Conservation (phyloP, 306 rosid genomes). For the Purshia tridentata region DNA sequence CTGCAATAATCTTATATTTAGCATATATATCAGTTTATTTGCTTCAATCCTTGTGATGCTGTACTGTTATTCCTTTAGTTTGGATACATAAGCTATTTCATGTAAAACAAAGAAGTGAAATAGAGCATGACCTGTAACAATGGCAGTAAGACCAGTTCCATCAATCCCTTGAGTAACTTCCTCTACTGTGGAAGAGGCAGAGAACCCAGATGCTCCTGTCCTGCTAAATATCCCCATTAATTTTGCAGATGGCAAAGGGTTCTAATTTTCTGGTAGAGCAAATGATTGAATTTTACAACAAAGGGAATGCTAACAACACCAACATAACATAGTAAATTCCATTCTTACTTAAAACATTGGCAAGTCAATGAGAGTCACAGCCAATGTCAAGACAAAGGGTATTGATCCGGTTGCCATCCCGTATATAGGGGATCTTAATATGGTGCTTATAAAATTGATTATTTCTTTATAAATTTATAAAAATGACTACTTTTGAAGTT, state of each 20-base stretch:
- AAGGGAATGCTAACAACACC: background rate
- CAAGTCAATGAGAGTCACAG: background rate
- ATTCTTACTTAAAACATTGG: background rate
- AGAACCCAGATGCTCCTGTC: conserved; percentile 37
- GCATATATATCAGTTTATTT: background rate
- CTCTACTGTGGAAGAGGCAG: conserved; percentile 52
- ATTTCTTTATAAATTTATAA: too few relatives aligned
- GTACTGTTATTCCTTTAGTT: too few relatives aligned
- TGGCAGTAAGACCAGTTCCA: conserved; percentile 25
- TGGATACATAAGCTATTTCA: background rate
- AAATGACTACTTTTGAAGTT: too few relatives aligned
- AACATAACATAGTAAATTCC: background rate
- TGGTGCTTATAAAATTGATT: too few relatives aligned
- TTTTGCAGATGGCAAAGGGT: background rate
- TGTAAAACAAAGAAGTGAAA: background rate
- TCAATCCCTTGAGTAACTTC: conserved; percentile 31
- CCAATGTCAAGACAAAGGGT: background rate
- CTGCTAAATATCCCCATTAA: conserved; percentile 55
- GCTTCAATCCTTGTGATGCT: background rate
- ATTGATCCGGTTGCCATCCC: too few relatives aligned
- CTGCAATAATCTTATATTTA: background rate
- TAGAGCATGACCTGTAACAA: conserved; percentile 17
- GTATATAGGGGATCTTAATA: too few relatives aligned
- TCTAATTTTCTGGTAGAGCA: too few relatives aligned
- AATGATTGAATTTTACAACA: background rate